Evolutionary conservation across 202 grass and related monocot species (phyloP), one percentile per base, ranked within the genome.

Genomic region (Tripidium arundinaceum): DNA sequence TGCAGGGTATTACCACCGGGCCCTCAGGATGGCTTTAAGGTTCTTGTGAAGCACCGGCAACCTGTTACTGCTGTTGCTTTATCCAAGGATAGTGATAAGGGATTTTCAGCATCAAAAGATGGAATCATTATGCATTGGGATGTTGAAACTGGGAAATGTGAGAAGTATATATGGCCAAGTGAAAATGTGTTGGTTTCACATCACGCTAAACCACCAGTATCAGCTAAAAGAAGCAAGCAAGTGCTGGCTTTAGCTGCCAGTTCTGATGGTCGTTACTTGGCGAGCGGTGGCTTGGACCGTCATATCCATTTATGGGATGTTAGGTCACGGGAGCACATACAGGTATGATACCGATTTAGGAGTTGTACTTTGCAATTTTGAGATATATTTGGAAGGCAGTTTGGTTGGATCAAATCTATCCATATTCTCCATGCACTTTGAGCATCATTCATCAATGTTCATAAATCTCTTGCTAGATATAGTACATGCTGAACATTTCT

Each of bases 241-340:
- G 72, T 91, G 15, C 74, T 97, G 43, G 62, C 90, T 60, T 84
- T 97, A 70, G 86, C 93, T 89, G 84, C 87, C 40, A 97, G 93
- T 70, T 91, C 88, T 57, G 90, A 97, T 79, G 86, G 90, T 9
- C 88, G 82, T 15, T 93, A 91, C 54, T 83, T 97, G 81, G 93
- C 88, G 8, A 91, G 86, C 57, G 93, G 93, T 34, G 93, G 93
- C 12, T 59, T 97, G 54, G 93, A 97, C 54, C 83, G 90, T 38
- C 93, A 97, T 75, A 77, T 93, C 11, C 93, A 97, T 87, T 87
- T 97, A 80, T 97, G 93, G 93, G 93, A 97, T 93, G 81, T 81
- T 76, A 83, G 93, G 8, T 87, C 90, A 61, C 79, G 72, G 77
- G 80, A 87, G 57, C 93, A 97, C 72, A 83, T 97, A 73, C 90